Conservation (phyloP, 768 basidiomycete species). For the Naematelia encephala region DNA sequence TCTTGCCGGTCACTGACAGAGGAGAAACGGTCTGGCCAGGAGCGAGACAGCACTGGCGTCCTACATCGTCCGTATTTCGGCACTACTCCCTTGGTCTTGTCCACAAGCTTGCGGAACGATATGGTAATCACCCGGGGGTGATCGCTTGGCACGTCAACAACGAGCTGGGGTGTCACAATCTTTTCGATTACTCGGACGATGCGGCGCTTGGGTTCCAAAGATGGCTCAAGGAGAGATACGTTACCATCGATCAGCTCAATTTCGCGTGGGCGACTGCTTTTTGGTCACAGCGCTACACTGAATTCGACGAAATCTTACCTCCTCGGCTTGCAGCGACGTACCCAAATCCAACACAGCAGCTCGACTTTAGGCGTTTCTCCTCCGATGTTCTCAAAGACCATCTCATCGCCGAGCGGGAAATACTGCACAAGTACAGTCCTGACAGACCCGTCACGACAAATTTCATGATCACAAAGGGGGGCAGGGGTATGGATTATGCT, state of each 20-base stretch:
- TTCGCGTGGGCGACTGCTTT: conserved; percentile 23
- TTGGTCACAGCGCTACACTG: conserved; percentile 22
- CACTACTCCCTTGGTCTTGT: conserved; percentile 15
- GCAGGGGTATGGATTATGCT: too few relatives aligned
- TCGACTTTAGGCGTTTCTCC: too few relatives aligned
- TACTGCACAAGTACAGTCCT: too few relatives aligned
- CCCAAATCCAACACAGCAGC: too few relatives aligned
- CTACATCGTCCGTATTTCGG: conserved; percentile 17
- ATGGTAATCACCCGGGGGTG: conserved; percentile 15
- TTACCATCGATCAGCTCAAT: conserved; percentile 17
- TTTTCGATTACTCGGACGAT: conserved; percentile 19
- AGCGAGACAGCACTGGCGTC: conserved; percentile 17
- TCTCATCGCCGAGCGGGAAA: too few relatives aligned
- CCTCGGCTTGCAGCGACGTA: conserved; percentile 11
- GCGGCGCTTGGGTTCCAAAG: conserved; percentile 18
- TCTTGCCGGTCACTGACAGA: conserved; percentile 14
- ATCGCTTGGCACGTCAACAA: conserved; percentile 27
- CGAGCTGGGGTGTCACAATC: conserved; percentile 23
- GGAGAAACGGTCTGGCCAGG: conserved; percentile 11
- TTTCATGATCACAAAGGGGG: too few relatives aligned
- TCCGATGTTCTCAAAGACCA: too few relatives aligned
- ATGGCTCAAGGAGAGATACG: conserved; percentile 19
- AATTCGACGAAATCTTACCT: conserved; percentile 19
- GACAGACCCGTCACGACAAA: too few relatives aligned
- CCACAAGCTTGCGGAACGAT: conserved; percentile 15